These are phyloP conservation scores for Eucalyptus erythrocorys DNA, from an alignment of 345 rosid genomes.

Conservation along the genomic window DNA sequence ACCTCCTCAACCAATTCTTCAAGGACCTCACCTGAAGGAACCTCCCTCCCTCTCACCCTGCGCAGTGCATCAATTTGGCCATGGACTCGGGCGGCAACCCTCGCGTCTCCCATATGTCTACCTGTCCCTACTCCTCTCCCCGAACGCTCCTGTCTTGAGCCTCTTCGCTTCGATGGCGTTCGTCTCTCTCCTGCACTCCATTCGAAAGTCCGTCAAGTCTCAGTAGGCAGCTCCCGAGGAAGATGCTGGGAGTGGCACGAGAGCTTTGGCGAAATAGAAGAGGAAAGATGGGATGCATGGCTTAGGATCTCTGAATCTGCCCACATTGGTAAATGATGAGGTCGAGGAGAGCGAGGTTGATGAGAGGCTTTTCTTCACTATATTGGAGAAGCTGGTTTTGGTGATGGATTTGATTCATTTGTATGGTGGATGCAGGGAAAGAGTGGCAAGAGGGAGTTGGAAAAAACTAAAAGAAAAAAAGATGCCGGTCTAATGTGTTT, in stretches of 20 bases:
- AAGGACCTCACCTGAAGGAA: constrained; percentile 27
- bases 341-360: constrained; percentile 24
- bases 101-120: constrained; percentile 38
- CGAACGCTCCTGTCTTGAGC: constrained; percentile 63
- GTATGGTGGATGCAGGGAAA: too few relatives aligned
- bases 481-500: too few relatives aligned
- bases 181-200: constrained; percentile 56
- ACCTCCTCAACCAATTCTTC: constrained; percentile 31
- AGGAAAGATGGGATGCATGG: not conserved
- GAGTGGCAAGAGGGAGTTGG: too few relatives aligned
- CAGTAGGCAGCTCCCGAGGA: not conserved
- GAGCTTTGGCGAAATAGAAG: not conserved
- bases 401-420: too few relatives aligned
- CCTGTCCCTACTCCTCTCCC: constrained; percentile 48
- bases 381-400: constrained; percentile 41
- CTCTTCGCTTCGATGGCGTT: constrained; percentile 71
- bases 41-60: constrained; percentile 31
- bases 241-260: constrained; percentile 4
- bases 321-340: not conserved
- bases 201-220: constrained; percentile 55
- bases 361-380: constrained; percentile 18
- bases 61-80: constrained; percentile 33
- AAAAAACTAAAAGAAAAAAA: too few relatives aligned
- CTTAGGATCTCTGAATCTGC: not conserved
- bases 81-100: constrained; percentile 39